Evolutionary conservation across 2,329 filamentous ascomycete species (phyloP).

Genomic region (Myrmaecium sp.): DNA sequence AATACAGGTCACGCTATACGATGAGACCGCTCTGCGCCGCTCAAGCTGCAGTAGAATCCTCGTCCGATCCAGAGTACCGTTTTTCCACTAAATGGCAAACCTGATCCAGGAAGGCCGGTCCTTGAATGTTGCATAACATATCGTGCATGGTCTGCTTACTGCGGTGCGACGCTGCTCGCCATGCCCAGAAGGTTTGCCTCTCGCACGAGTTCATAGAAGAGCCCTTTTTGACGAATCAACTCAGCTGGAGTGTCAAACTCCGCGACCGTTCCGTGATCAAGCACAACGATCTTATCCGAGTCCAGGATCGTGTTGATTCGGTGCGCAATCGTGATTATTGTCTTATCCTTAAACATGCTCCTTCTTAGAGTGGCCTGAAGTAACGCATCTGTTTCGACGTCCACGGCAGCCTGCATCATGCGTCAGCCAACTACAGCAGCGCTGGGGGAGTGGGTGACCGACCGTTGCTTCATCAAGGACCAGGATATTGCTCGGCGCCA

Average conservation of each 20-base stretch:
- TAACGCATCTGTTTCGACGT: constrained; percentile 50
- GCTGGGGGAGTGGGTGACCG: constrained; percentile 8
- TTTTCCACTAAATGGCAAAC: too few species aligned
- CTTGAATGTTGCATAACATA: too few species aligned
- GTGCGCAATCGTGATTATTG: constrained; percentile 96
- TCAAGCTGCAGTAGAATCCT: too few species aligned
- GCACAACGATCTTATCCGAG: constrained; percentile 77
- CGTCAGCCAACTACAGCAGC: too few species aligned
- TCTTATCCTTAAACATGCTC: constrained; percentile 67
- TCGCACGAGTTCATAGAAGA: constrained; percentile 81
- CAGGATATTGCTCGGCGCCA: constrained; percentile 92
- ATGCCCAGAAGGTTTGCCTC: constrained; percentile 60
- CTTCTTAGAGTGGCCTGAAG: constrained; percentile 46
- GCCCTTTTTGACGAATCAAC: constrained; percentile 56
- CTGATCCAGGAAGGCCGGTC: too few species aligned
- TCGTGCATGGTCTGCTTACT: too few species aligned
- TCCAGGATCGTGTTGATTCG: constrained; percentile 93
- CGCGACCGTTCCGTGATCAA: constrained; percentile 75
- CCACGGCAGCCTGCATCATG: constrained; percentile 40
- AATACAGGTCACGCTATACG: too few species aligned
- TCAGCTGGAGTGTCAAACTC: constrained; percentile 82
- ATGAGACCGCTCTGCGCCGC: too few species aligned
- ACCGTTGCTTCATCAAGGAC: constrained; percentile 95
- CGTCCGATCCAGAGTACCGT: too few species aligned
- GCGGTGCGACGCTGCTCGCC: constrained; percentile 6